Evolutionary conservation across 345 rosid genomes (phyloP), one percentile per base, ranked within the genome.

Genomic region (Jatropha curcas): DNA sequence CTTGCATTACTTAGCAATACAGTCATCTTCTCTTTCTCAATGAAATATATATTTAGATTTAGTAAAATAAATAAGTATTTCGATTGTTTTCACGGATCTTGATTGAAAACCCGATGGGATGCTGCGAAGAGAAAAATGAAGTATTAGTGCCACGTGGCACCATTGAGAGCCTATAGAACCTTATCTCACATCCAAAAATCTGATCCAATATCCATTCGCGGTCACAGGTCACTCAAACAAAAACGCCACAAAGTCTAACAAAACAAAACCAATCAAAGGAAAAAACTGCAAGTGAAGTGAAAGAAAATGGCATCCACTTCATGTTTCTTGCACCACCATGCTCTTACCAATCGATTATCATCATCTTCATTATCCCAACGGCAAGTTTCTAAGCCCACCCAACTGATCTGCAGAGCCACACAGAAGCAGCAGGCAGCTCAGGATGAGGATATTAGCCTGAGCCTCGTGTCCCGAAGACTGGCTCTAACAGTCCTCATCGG

Each of bases 401-500:
- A 82, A 53, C 19, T 90, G 4, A 85, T 77, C 34, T 90, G 97
- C 87, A 80, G 87, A 34, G 93, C 97, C 69, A 90, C 95, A 70
- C 92, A 87, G 80, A 94, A 89, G 79, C 91, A 89, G 79, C 91
- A 71, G 52, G 53, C 72, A 6, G 66, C 14, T 2, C 77, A 77
- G 24, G 88, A 85, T 3, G 87, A 84, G 4, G 74, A 71, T 33
- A 60, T n/a, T 65, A 53, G 72, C 33, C 69, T n/a, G 62, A 53
- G 72, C 33, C 69, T 55, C 22, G 71, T 90, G 5, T 90, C 97
- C n/a, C 92, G 97, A 62, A 84, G 98, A 51, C 77, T 92, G 81
- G 97, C 93, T 67, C 95, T 94, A 73, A 88, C 93, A 7, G 78
- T 88, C 17, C 90, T 94, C 65, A 71, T 90, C 12, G 97, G 97